Evolutionary conservation across 208 protist species (phyloP), one percentile per base, ranked within the genome.

Genomic region (Acanthamoeba quina): DNA sequence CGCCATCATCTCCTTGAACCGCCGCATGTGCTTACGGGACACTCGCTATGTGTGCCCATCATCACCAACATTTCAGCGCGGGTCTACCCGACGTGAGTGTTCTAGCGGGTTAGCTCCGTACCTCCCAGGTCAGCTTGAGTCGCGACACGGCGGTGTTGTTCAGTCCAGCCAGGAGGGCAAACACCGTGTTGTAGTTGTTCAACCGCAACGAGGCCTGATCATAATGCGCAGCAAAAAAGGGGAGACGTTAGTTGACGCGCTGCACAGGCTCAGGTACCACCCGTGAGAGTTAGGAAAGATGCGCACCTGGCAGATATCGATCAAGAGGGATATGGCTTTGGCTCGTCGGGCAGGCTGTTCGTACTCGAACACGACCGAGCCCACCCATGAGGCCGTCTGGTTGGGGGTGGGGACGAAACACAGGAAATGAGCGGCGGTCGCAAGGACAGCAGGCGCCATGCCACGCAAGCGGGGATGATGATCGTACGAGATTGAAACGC

Each of bases 81-180:
- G 52, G 13, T 58, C 17, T 1, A 58, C 13, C 52, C 13, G 1
- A 5, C 52, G 6, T 58, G 52, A 19, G 5, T 58, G 52, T 10
- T 1, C 52, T 10, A 9, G 52, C 17, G 52, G 1, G 52, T 52
- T 1, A 41, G 37, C 37, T 41, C 37, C 37, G 37, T 47, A 56
- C 82, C 82, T 89, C 82, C 82, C 82, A 89, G 5, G 52, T 68
- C 24, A 31, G 41, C 82, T 64, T 89, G 29, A 89, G 56, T 29
- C 82, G 82, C 47, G 82, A 89, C 5, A 89, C 56, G 29, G 82
- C 82, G 21, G 82, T 89, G 56, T 89, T 89, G 82, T 89, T 89
- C 5, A 89, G 82, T 24, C 82, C 82, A 26, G 82, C 82, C 47
- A 89, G 29, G 10, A 89, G 29, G 0, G 82, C 82, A 66, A 89